These are phyloP conservation scores for Fusarium phyllophilum DNA, from an alignment of 2,329 filamentous ascomycete genomes.

Conservation along the genomic window DNA sequence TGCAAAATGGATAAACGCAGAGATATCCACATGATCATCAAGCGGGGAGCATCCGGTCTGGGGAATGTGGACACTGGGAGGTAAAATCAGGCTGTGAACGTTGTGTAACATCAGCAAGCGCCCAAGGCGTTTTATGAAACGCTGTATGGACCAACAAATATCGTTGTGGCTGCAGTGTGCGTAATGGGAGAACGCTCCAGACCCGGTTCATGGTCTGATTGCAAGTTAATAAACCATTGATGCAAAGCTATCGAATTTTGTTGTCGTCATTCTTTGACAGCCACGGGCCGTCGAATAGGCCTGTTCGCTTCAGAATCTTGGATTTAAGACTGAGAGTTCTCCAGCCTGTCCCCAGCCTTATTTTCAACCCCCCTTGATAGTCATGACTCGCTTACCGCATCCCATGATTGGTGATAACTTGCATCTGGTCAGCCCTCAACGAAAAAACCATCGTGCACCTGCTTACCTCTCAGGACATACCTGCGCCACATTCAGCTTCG, in stretches of 20 bases:
- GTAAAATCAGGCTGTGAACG: neutral
- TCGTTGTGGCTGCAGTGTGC: neutral
- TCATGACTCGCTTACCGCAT: neutral
- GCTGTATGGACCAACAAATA: neutral
- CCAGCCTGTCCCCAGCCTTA: neutral
- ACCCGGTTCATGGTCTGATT: neutral
- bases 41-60: neutral
- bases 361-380: neutral
- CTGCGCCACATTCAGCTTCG: neutral
- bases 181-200: neutral
- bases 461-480: neutral
- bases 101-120: neutral
- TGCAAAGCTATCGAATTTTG: too few relatives aligned
- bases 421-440: neutral
- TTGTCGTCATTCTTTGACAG: too few relatives aligned
- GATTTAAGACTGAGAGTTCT: neutral
- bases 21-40: neutral
- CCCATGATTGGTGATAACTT: neutral
- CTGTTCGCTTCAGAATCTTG: neutral
- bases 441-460: too few relatives aligned
- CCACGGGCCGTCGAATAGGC: fast-evolving
- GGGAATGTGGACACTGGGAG: neutral
- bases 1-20: neutral
- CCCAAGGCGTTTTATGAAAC: neutral
- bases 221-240: neutral